phyloP scores from a whole-genome alignment of 257 asterid genomes.

The Ilex asprella region DNA sequence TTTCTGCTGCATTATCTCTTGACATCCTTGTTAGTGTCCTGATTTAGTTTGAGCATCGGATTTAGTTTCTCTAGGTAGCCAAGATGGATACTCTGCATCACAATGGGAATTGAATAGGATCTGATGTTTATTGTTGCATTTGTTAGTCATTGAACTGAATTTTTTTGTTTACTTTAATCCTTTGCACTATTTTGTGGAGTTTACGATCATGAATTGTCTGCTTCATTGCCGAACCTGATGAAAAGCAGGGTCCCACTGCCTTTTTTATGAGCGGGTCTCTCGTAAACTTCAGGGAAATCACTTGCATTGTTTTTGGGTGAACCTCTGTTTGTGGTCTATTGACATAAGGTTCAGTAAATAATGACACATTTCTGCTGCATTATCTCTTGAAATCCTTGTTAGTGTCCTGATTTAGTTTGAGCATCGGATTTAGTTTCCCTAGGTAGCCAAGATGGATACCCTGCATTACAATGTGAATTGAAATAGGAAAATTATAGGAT shows the following conservation, averaged over 20 bases:
- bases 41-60: not conserved
- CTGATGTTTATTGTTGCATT: too few species aligned
- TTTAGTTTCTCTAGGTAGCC: too few species aligned
- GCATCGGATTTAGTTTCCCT: too few species aligned
- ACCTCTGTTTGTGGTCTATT: slow-evolving; percentile 27
- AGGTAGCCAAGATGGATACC: too few species aligned
- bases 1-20: not conserved
- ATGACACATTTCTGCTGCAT: slow-evolving; percentile 17
- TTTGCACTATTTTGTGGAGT: not conserved
- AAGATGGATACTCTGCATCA: too few species aligned
- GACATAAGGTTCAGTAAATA: slow-evolving; percentile 48
- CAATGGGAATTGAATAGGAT: too few species aligned
- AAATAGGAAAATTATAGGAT: too few species aligned
- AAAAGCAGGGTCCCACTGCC: slow-evolving; percentile 58
- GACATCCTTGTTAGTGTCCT: not conserved
- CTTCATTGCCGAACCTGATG: slow-evolving; percentile 16
- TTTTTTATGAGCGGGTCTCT: slow-evolving; percentile 35
- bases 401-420: not conserved
- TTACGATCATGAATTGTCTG: not conserved
- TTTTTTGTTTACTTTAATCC: too few species aligned
- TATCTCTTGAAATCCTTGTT: not conserved
- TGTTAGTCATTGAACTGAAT: not conserved
- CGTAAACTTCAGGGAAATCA: slow-evolving; percentile 51
- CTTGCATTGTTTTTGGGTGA: slow-evolving; percentile 62
- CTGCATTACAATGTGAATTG: too few species aligned